Evolutionary conservation across 2,329 filamentous ascomycete genomes (phyloP).

Genomic region (Plenodomus lindquistii): DNA sequence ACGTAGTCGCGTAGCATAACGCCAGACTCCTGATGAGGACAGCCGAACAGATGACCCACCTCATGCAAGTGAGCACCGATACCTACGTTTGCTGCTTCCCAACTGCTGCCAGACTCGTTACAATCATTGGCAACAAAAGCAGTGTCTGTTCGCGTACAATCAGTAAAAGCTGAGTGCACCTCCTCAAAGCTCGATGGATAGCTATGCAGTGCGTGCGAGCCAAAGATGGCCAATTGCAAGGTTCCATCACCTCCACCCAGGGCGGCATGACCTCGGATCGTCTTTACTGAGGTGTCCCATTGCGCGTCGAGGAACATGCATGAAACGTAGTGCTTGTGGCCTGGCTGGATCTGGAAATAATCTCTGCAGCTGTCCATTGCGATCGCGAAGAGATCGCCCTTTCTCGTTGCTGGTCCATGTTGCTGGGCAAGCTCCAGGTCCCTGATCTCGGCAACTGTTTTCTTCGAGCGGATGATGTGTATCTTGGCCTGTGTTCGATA

Average conservation of each 20-base stretch:
- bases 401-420: constrained; percentile 68
- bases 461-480: constrained; percentile 79
- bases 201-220: constrained; percentile 87
- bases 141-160: constrained; percentile 87
- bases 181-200: constrained; percentile 90
- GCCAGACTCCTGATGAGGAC: constrained; percentile 86
- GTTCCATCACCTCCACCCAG: constrained; percentile 76
- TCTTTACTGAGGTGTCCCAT: constrained; percentile 75
- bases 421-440: constrained; percentile 80
- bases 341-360: constrained; percentile 73
- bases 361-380: constrained; percentile 76
- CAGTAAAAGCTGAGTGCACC: constrained; percentile 82
- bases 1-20: constrained; percentile 92
- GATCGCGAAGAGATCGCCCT: constrained; percentile 75
- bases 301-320: constrained; percentile 85
- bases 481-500: constrained; percentile 92
- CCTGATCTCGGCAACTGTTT: constrained; percentile 82
- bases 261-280: constrained; percentile 79
- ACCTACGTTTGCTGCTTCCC: constrained; percentile 93
- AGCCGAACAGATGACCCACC: constrained; percentile 86
- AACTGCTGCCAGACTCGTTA: constrained; percentile 84
- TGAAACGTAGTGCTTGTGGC: constrained; percentile 87
- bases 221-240: constrained; percentile 84
- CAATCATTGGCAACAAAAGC: constrained; percentile 81
- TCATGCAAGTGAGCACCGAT: constrained; percentile 94